Evolutionary conservation across 2,329 filamentous ascomycete species (phyloP), one percentile per base, ranked within the genome.

Genomic region (Monosporascus sp.): DNA sequence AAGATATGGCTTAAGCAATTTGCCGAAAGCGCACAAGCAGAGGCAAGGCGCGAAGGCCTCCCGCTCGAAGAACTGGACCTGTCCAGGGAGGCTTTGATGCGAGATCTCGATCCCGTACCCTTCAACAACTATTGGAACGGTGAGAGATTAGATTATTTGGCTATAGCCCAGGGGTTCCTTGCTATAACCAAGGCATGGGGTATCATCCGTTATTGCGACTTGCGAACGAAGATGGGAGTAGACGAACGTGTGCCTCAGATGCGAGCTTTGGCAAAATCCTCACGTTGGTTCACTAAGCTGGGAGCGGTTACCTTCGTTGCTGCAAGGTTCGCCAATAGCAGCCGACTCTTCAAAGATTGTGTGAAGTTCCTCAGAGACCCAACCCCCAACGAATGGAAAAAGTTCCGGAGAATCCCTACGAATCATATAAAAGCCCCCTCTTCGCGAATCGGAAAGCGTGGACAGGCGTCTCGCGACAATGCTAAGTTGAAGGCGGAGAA

Each of bases 1-100:
- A 83, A 82, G 63, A 70, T 86, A 51, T 86, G 82, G 78, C 74
- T 85, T 47, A 75, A 77, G 46, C 70, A 73, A 27, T 84, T 82
- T 62, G 77, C 81, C 0, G 55, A 65, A 20, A 52, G 55, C 38
- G 65, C 81, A 75, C 31, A 70, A 71, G 11, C 68, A 66, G 55
- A 70, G 75, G 43, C 67, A 68, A 37, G 74, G 71, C 56, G 69
- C 20, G 60, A 69, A 54, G 64, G 63, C 37, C 63, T 66, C 22
- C 64, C 65, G 51, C 56, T 63, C 14, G 63, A 65, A 7, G 69
- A 71, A 26, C 66, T 76, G 49, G 73, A 74, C 40, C 53, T 76
- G 3, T 72, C 73, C 3, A 68, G 65, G 41, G 66, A 72, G 48
- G 63, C 70, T 3, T 58, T 78, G 43, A 72, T 71, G 1, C 69